These are phyloP conservation scores for Pelargonium cotyledonis DNA, from an alignment of 441 rosid species.

Conservation along the genomic window DNA sequence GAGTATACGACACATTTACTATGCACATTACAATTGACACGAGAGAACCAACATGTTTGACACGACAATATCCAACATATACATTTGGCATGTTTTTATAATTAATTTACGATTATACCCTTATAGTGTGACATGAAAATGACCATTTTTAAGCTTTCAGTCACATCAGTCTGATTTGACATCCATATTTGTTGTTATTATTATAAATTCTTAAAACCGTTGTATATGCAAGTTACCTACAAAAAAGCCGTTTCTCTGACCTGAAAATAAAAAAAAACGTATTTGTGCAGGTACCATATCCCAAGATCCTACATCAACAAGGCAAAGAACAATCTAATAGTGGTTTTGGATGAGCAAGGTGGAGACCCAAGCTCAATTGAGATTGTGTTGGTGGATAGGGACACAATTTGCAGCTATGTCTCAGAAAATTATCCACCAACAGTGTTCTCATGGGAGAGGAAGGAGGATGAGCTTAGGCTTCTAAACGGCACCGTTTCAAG, in stretches of 20 bases:
- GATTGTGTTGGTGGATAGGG: slow-evolving; percentile 40
- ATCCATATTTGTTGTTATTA: too few species aligned
- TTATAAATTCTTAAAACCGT: too few species aligned
- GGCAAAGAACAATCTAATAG: slow-evolving; percentile 42
- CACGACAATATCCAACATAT: too few species aligned
- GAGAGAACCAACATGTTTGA: neutral
- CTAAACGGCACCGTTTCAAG: slow-evolving; percentile 17
- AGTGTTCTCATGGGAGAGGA: slow-evolving; percentile 38
- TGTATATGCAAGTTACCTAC: too few species aligned
- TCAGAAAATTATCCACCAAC: slow-evolving; percentile 39
- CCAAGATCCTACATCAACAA: slow-evolving; percentile 49
- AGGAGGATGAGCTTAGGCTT: slow-evolving; percentile 17
- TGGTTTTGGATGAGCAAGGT: slow-evolving; percentile 50
- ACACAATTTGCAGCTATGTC: slow-evolving; percentile 48
- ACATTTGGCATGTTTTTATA: too few species aligned
- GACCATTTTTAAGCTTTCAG: too few species aligned
- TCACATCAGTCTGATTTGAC: too few species aligned
- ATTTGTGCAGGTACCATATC: slow-evolving; percentile 48
- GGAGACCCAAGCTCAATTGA: slow-evolving; percentile 34
- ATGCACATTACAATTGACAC: too few species aligned
- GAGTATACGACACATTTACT: too few species aligned
- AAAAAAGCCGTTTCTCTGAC: neutral
- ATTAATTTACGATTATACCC: too few species aligned
- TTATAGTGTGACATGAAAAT: too few species aligned
- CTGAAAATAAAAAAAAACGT: neutral